Evolutionary conservation across 495 filamentous ascomycete species (phyloP).

Genomic region (Daldinia childiae): DNA sequence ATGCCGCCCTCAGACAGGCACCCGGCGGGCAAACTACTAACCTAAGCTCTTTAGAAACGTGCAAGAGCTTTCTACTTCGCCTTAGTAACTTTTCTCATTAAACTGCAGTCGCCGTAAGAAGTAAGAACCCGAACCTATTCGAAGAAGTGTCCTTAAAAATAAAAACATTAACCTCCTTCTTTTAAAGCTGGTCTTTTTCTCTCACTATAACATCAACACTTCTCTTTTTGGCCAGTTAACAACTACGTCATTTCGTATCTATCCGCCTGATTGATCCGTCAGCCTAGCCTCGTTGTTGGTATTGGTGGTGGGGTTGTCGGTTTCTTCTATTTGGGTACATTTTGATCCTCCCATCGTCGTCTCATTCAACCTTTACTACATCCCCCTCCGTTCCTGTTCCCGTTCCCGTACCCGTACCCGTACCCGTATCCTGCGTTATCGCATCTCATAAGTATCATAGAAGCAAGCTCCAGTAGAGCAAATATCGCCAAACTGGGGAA

Average conservation of each 20-base stretch:
- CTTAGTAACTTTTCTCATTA: constrained; percentile 8
- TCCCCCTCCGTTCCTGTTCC: background rate
- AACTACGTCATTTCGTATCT: constrained; percentile 37
- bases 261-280: constrained; percentile 25
- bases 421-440: background rate
- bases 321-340: constrained; percentile 25
- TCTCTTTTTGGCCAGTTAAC: constrained; percentile 20
- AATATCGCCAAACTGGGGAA: constrained; percentile 69
- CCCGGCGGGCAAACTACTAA: constrained; percentile 8
- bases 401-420: too few species aligned
- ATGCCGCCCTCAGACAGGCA: constrained; percentile 7
- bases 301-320: constrained; percentile 28
- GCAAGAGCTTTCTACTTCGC: constrained; percentile 26
- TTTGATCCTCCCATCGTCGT: constrained; percentile 16
- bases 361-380: background rate
- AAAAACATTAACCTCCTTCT: constrained; percentile 21
- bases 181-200: constrained; percentile 33
- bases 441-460: constrained; percentile 13
- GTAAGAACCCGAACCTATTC: constrained; percentile 8
- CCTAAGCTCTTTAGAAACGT: constrained; percentile 17
- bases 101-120: constrained; percentile 21
- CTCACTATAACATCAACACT: background rate
- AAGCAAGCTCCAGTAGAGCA: constrained; percentile 37
- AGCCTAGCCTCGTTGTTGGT: constrained; percentile 22
- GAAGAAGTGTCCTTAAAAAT: constrained; percentile 5